Evolutionary conservation across 2,329 filamentous ascomycete genomes (phyloP).

Genomic region (Camillea tinctor): DNA sequence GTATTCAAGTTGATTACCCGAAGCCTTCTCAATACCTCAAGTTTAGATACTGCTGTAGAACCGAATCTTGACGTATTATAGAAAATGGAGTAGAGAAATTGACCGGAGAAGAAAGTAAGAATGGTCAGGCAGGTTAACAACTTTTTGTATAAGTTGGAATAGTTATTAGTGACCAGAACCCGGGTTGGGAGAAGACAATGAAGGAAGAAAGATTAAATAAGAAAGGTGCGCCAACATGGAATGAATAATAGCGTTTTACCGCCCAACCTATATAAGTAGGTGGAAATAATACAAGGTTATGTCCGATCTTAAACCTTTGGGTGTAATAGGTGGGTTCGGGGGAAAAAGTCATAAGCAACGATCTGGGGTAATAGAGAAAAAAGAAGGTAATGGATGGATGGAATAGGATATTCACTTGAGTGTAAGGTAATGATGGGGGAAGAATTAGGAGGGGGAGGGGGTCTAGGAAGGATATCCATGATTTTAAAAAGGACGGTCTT

Average conservation of each 20-base stretch:
- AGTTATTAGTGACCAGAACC: background rate
- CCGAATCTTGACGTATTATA: background rate
- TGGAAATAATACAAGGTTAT: background rate
- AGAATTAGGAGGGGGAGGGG: too few species aligned
- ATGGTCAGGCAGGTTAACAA: background rate
- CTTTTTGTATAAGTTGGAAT: background rate
- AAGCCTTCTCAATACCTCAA: background rate
- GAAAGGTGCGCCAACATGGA: background rate
- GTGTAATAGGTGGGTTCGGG: background rate
- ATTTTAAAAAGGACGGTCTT: too few species aligned
- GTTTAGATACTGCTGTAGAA: background rate
- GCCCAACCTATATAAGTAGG: background rate
- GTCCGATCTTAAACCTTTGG: too few species aligned
- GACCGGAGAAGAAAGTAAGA: background rate
- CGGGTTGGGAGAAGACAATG: background rate
- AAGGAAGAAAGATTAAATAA: background rate
- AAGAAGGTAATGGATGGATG: background rate
- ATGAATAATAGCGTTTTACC: too few species aligned
- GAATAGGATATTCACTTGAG: too few species aligned
- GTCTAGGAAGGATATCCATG: too few species aligned
- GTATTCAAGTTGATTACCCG: background rate
- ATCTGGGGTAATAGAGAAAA: background rate
- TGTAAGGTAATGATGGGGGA: too few species aligned
- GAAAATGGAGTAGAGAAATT: background rate
- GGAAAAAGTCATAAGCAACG: background rate